Evolutionary conservation across 257 asterid species (phyloP), one percentile per base, ranked within the genome.

Genomic region (Capsicum chinense): DNA sequence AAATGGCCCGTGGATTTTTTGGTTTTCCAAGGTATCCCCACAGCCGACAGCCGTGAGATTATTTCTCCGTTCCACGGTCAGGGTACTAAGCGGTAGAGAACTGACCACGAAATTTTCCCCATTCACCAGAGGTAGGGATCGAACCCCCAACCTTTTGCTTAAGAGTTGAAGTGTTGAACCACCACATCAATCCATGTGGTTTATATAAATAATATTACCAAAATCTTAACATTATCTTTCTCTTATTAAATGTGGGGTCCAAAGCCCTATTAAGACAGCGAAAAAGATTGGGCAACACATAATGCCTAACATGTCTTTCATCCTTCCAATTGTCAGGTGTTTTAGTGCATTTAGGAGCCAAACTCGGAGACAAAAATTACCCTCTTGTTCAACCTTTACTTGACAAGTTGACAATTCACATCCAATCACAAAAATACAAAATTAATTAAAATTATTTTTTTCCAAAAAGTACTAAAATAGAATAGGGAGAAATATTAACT

Each of bases 321-420:
- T 84, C 95, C 97, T 83, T 86, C 89, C 98, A 92, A 88, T 88
- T 95, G 98, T 92, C 87, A 86, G 97, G 97, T 79, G 54, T 81
- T 64, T 81, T 82, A 93, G 90, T 70, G 86, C 85, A 89, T 91
- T 88, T 74, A 90, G 98, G 95, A 93, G 90, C 80, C 89, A 88
- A 84, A 87, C 74, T 88, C 90, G 95, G 94, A 81, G 79, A 87
- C 89, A 88, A 83, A 85, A 82, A 86, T 21, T 70, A 39, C 83
- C 81, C 82, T 86, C 63, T 74, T 80, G 88, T 80, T 89, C 84
- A 86, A 87, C 89, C 91, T 89, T 84, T 83, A 83, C 78, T 84
- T 89, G 85, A 48, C 85, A 56, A 66, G 85, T 82, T 89, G 83
- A 85, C 86, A 80, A 59, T 56, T 78, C 7, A 78, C 47, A 78